Evolutionary conservation across 331 rosid genomes (phyloP).

Genomic region (Saraca asoca): DNA sequence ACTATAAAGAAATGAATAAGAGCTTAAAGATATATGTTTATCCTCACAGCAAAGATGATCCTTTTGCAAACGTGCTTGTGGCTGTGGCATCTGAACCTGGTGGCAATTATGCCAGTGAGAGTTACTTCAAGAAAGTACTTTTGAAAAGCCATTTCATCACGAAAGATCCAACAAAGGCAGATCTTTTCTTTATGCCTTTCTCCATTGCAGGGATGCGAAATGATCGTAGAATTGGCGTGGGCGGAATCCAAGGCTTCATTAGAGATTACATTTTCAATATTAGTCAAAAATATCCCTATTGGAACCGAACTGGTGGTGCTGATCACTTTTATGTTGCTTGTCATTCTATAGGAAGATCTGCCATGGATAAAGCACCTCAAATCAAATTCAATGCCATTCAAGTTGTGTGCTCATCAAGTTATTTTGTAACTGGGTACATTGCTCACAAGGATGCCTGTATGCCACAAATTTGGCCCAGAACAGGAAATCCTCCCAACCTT

Average conservation of each 20-base stretch:
- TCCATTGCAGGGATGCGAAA: slow-evolving; percentile 78
- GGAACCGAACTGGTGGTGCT: slow-evolving; percentile 74
- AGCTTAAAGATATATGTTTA: slow-evolving; percentile 82
- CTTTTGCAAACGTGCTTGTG: slow-evolving; percentile 72
- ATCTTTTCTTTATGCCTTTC: slow-evolving; percentile 81
- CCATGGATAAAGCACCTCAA: slow-evolving; percentile 62
- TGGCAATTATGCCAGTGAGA: slow-evolving; percentile 89
- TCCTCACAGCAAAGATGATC: slow-evolving; percentile 65
- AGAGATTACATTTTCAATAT: slow-evolving; percentile 57
- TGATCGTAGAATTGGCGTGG: slow-evolving; percentile 67
- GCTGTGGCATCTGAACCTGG: slow-evolving; percentile 60
- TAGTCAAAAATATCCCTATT: slow-evolving; percentile 57
- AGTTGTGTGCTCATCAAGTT: slow-evolving; percentile 83
- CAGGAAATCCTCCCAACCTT: slow-evolving; percentile 59
- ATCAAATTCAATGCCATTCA: slow-evolving; percentile 69
- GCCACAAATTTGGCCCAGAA: slow-evolving; percentile 88
- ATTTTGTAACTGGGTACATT: slow-evolving; percentile 63
- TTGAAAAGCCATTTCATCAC: slow-evolving; percentile 67
- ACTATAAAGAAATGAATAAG: slow-evolving; percentile 72
- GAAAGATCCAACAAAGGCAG: slow-evolving; percentile 58
- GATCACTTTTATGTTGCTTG: slow-evolving; percentile 86
- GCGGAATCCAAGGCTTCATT: slow-evolving; percentile 63
- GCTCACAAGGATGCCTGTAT: slow-evolving; percentile 79
- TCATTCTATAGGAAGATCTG: slow-evolving; percentile 74
- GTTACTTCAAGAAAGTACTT: slow-evolving; percentile 74